Evolutionary conservation across 371 early-diverging fungal species (phyloP), one percentile per base, ranked within the genome.

Genomic region (Mucor irregularis): DNA sequence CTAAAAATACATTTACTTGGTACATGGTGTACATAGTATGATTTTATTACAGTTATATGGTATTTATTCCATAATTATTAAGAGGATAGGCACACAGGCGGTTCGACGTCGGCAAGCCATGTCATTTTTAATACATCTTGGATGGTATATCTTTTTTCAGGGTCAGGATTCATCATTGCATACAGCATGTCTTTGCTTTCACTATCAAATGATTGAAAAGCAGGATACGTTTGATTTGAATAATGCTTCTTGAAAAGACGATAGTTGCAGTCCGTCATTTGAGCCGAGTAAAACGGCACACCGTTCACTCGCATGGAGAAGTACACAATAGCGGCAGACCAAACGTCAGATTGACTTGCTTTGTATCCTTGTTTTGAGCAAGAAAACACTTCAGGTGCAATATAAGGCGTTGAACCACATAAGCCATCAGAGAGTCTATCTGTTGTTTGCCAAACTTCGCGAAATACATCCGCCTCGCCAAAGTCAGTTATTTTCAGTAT

Each of bases 401-500:
- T 94, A 70, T 94, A 97, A 8, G 95, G 95, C 30, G 86, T 88
- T 4, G 90, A 88, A 5, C 97, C 96, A 58, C 91, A 92, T 49
- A 90, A 69, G 4, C 94, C 94, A 51, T 78, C 73, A 19, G 90
- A 92, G 34, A 78, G 56, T 64, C 86, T 84, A 22, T 76, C 57
- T 17, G 62, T 56, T 31, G 68, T 67, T 61, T 91, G 89, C 80
- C 89, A 93, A 33, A 84, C 80, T 38, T 84, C 85, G 45, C 89
- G 77, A 76, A 95, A 94, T 2, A 97, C 94, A 47, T 90, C 91
- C 1, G 97, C 90, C 10, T 95, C 94, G 17, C 98, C 97, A 86
- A 98, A 99, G 72, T 99, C 98, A 16, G 96, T 91, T 60, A 98
- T 96, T 75, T 99, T 99, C 53, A 99, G 67, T 14, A 83, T 81